A percentile compares a stretch with the other conserved stretches of the same genome.
phyloP scores from a whole-genome alignment of 441 rosid genomes.

The Pelargonium cotyledonis region DNA sequence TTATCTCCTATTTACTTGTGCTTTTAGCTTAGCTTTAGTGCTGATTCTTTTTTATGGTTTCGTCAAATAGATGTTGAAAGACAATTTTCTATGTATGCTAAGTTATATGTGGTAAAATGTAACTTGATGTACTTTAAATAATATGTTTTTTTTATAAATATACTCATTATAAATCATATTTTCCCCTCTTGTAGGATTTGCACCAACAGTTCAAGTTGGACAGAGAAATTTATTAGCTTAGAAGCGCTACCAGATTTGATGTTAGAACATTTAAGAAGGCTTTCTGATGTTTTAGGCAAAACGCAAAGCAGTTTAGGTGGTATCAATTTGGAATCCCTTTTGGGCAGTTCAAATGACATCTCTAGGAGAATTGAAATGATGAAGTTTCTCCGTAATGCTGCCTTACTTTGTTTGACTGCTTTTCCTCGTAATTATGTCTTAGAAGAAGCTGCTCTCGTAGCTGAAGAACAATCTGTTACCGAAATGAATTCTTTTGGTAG shows the following conservation, averaged over 20 bases:
- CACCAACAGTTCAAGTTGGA: constrained; percentile 81
- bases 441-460: constrained; percentile 83
- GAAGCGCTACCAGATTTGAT: constrained; percentile 61
- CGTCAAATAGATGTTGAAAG: background rate
- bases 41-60: background rate
- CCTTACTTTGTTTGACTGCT: constrained; percentile 60
- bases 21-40: background rate
- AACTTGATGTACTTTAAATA: background rate
- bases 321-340: constrained; percentile 41
- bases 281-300: constrained; percentile 29
- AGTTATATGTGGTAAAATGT: background rate
- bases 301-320: constrained; percentile 28
- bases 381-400: constrained; percentile 81
- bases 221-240: constrained; percentile 53
- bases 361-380: constrained; percentile 51
- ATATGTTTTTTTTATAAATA: too few relatives aligned
- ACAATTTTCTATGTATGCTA: too few relatives aligned
- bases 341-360: constrained; percentile 38
- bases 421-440: constrained; percentile 72
- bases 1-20: constrained; percentile 6
- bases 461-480: constrained; percentile 70
- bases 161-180: background rate
- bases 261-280: constrained; percentile 42
- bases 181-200: constrained; percentile 42
- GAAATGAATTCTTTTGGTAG: constrained; percentile 46